These are phyloP conservation scores for Barnettozyma salicaria DNA, from an alignment of 805 yeast genomes.

Conservation along the genomic window DNA sequence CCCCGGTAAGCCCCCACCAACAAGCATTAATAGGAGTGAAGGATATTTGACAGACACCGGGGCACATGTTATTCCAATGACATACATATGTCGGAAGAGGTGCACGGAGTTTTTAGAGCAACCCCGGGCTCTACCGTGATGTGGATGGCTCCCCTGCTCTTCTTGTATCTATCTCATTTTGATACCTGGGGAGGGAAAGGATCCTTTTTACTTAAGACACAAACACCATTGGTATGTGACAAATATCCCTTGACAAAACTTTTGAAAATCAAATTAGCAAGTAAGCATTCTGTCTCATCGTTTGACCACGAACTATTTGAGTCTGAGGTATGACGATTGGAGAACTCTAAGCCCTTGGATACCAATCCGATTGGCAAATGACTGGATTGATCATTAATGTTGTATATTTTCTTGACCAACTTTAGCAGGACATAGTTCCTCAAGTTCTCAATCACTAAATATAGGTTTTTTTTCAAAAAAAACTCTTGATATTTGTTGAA, in stretches of 20 bases:
- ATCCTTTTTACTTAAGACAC: conserved; percentile 68
- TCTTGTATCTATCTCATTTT: conserved; percentile 5
- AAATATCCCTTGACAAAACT: conserved; percentile 73
- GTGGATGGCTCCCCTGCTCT: conserved; percentile 1
- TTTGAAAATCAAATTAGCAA: conserved; percentile 58
- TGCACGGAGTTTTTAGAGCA: too few relatives aligned
- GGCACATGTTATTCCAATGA: too few relatives aligned
- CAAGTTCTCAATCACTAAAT: conserved; percentile 50
- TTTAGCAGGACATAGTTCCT: conserved; percentile 45
- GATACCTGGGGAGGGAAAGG: conserved; percentile 55
- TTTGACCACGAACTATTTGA: conserved; percentile 17
- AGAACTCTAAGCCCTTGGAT: conserved; percentile 37
- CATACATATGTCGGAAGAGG: too few relatives aligned
- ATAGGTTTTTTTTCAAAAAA: conserved; percentile 54
- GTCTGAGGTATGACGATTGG: conserved; percentile 20
- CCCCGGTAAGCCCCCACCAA: too few relatives aligned
- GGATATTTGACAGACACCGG: too few relatives aligned
- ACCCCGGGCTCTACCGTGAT: neutral
- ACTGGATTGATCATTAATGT: conserved; percentile 22
- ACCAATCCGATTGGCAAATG: conserved; percentile 36
- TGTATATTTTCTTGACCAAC: conserved; percentile 38
- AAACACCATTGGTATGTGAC: conserved; percentile 65
- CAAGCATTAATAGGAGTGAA: too few relatives aligned
- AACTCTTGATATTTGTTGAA: conserved; percentile 41
- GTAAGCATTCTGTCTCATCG: conserved; percentile 60